Conservation (phyloP, 2,329 filamentous ascomycete genomes). For the Penicillium brevicompactum region DNA sequence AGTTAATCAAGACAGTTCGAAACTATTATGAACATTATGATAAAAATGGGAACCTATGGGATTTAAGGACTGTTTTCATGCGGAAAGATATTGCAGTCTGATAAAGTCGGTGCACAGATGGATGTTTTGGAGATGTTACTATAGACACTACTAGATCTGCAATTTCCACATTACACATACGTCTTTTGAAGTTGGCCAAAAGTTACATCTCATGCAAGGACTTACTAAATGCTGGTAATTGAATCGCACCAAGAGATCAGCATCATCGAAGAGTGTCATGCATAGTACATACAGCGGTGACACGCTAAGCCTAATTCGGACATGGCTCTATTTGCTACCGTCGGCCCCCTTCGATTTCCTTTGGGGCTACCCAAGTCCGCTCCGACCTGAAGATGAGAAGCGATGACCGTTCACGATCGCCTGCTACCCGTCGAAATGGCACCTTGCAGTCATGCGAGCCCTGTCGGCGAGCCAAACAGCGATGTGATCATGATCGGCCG, state of each 20-base stretch:
- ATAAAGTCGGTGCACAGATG: neutral
- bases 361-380: neutral
- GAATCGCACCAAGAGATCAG: too few species aligned
- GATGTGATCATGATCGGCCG: conserved; percentile 39
- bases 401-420: conserved; percentile 23
- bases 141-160: neutral
- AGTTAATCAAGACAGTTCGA: conserved; percentile 14
- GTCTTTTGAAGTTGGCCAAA: too few species aligned
- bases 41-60: conserved; percentile 16
- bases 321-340: neutral
- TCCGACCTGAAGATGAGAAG: conserved; percentile 14
- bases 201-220: too few species aligned
- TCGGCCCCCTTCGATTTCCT: neutral
- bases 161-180: too few species aligned
- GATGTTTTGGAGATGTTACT: neutral
- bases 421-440: conserved; percentile 39
- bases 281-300: neutral
- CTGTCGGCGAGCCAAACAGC: conserved; percentile 41
- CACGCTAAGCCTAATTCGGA: conserved; percentile 7
- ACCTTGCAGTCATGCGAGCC: conserved; percentile 41
- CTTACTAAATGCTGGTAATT: too few species aligned
- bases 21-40: conserved; percentile 19
- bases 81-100: conserved; percentile 17
- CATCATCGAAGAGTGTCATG: neutral
- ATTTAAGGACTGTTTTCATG: conserved; percentile 24